Evolutionary conservation across 257 asterid genomes (phyloP), one percentile per base, ranked within the genome.

Genomic region (Forsythia suspensa): DNA sequence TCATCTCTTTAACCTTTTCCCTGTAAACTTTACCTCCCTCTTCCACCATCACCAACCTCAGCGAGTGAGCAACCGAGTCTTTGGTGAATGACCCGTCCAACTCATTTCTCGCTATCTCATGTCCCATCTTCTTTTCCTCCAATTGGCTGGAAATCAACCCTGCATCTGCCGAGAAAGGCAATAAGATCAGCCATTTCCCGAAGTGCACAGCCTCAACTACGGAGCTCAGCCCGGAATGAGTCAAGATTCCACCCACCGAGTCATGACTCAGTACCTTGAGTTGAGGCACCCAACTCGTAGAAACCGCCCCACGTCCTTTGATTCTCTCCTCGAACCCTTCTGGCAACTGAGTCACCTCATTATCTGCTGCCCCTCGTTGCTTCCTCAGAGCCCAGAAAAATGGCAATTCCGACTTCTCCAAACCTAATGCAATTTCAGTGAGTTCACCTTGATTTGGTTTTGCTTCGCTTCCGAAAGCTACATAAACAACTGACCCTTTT

Each of bases 251-350:
- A 1, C 88, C 88, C 0, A 86, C 76, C 4, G 86, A 77, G 4
- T 51, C 83, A 34, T 81, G 86, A 61, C 79, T 44, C 43, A 77
- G 70, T 74, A 77, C 74, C 44, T 71, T 79, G 12, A 72, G 76
- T 44, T 86, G 90, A 46, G 88, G 85, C 3, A 83, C 78, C 87
- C 90, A 86, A 15, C 68, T 86, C 78, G 46, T 79, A 80, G 83
- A 76, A 12, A 83, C 83, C 8, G 80, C 20, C 4, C 88, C 86
- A 41, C 69, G 80, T 15, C 63, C 79, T 6, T 72, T 37, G 6
- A 51, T 38, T 34, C 84, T 61, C 46, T 80, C 77, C 81, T 82
- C 80, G 21, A 84, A 84, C 69, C 86, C 88, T 24, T 75, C 70
- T 4, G 82, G 86, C 4, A 86, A 70, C 44, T 70, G 66, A n/a